Conservation (phyloP, 495 filamentous ascomycete genomes). For the Oidiodendron maius region DNA sequence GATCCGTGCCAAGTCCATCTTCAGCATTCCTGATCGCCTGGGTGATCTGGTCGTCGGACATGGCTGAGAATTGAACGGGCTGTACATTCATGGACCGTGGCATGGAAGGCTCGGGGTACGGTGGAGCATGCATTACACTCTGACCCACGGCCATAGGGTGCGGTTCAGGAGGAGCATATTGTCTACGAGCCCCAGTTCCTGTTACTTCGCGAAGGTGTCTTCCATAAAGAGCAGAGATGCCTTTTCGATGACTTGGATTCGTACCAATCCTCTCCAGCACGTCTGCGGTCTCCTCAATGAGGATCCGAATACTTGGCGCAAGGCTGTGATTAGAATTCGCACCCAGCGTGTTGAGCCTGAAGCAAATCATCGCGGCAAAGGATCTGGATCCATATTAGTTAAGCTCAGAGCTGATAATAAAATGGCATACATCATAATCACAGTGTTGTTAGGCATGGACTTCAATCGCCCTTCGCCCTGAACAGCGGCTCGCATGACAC, state of each 20-base stretch:
- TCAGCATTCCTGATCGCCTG: conserved; percentile 55
- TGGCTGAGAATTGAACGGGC: conserved; percentile 53
- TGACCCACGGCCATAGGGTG: background rate
- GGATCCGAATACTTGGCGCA: conserved; percentile 58
- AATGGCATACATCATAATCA: conserved; percentile 54
- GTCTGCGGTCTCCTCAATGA: conserved; percentile 64
- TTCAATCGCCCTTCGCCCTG: conserved; percentile 63
- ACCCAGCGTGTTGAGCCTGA: conserved; percentile 55
- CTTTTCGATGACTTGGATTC: conserved; percentile 56
- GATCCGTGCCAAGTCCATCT: conserved; percentile 46
- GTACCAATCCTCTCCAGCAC: conserved; percentile 64
- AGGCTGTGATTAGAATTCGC: conserved; percentile 34
- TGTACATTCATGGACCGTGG: conserved; percentile 9
- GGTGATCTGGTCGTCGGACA: conserved; percentile 60
- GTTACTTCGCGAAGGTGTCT: conserved; percentile 55
- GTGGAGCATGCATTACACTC: background rate
- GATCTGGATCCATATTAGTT: conserved; percentile 35
- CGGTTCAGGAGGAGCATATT: background rate
- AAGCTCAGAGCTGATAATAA: background rate
- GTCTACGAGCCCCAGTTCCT: conserved; percentile 18
- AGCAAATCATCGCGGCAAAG: conserved; percentile 65
- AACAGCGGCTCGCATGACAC: conserved; percentile 67
- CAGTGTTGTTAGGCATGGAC: conserved; percentile 73
- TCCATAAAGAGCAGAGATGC: conserved; percentile 55
- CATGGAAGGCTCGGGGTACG: background rate